These are phyloP conservation scores for Coniochaeta prunicola DNA, from an alignment of 2,329 filamentous ascomycete species.

Conservation along the genomic window DNA sequence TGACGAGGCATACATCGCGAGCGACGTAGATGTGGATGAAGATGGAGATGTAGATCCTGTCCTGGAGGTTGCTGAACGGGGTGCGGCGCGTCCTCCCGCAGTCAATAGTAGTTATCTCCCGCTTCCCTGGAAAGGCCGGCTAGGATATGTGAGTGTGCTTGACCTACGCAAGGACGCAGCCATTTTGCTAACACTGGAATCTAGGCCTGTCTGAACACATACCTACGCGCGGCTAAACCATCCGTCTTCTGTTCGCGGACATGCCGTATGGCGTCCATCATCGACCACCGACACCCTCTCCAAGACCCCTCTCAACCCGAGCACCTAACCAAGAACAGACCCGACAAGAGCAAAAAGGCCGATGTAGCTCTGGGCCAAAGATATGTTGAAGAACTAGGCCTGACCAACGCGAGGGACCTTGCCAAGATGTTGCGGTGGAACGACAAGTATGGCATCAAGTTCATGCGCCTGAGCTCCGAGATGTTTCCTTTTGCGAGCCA, in stretches of 20 bases:
- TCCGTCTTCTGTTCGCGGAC: constrained; percentile 88
- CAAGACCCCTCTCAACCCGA: constrained; percentile 67
- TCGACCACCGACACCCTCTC: constrained; percentile 81
- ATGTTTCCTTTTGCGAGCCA: constrained; percentile 98
- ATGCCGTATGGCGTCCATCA: constrained; percentile 81
- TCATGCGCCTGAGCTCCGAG: constrained; percentile 86
- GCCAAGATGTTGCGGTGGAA: constrained; percentile 88
- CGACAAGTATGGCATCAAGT: constrained; percentile 82
- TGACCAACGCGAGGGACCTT: constrained; percentile 79
- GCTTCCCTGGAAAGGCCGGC: constrained; percentile 79
- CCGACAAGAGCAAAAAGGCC: constrained; percentile 64
- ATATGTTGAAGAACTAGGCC: constrained; percentile 69
- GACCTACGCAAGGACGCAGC: no score
- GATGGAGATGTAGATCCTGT: constrained; percentile 5
- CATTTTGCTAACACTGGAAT: constrained; percentile 6
- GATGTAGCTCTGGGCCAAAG: constrained; percentile 58
- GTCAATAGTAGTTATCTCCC: constrained; percentile 80
- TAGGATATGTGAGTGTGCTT: constrained; percentile 79
- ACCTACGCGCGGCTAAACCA: constrained; percentile 72
- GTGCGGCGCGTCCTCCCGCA: constrained; percentile 57
- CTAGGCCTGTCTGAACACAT: constrained; percentile 85
- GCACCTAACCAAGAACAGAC: constrained; percentile 79
- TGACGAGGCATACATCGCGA: constrained; percentile 12
- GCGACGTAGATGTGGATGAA: constrained; percentile 10
- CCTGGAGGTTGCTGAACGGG: constrained; percentile 22